Conservation (phyloP, 1,284 basidiomycete genomes). For the Puccinia hordei region DNA sequence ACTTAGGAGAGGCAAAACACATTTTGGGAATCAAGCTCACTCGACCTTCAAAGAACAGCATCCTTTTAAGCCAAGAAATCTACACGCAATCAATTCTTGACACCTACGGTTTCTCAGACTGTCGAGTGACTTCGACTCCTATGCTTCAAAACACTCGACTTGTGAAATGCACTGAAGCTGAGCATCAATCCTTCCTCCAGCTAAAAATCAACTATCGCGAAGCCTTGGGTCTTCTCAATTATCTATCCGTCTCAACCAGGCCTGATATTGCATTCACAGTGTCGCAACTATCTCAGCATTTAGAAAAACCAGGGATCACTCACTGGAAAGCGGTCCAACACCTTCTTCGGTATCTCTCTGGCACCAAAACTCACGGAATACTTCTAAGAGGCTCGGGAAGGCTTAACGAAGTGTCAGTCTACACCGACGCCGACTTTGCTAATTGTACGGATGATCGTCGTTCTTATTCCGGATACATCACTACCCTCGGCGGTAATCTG, state of each 20-base stretch:
- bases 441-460: slow-evolving; percentile 8
- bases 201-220: slow-evolving; percentile 10
- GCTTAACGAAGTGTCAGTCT: neutral
- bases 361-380: neutral
- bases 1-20: neutral
- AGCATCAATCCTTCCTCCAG: neutral
- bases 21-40: slow-evolving; percentile 22
- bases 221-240: slow-evolving; percentile 32
- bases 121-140: no score
- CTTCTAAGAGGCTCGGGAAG: neutral
- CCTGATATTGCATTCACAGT: slow-evolving; percentile 29
- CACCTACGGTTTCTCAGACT: neutral
- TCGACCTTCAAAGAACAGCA: neutral
- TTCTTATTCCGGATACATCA: neutral
- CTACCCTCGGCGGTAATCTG: neutral
- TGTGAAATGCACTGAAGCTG: neutral
- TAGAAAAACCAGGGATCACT: slow-evolving; percentile 6
- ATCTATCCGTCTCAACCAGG: neutral
- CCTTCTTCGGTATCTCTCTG: neutral
- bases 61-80: slow-evolving; percentile 1
- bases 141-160: neutral
- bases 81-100: slow-evolving; percentile 2
- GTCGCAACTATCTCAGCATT: neutral
- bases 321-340: slow-evolving; percentile 29
- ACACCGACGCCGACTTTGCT: neutral